phyloP scores from a whole-genome alignment of 2,329 filamentous ascomycete species.

The Xylariaceae sp. region DNA sequence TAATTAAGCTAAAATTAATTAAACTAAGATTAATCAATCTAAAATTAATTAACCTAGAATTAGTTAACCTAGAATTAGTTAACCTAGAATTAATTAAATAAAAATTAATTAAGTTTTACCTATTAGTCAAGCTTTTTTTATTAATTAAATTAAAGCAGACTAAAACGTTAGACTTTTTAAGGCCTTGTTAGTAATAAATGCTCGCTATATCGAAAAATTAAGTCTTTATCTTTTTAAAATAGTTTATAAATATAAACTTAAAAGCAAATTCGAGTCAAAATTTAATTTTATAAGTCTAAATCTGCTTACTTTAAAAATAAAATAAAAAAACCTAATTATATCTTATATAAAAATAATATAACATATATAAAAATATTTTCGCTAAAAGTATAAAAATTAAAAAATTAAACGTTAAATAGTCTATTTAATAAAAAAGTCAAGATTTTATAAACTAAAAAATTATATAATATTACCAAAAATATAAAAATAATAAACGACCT shows the following conservation, averaged over 20 bases:
- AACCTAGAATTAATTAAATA: too few species aligned
- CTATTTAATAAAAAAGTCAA: background rate
- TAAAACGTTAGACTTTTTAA: too few species aligned
- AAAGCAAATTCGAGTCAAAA: too few species aligned
- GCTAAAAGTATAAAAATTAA: background rate
- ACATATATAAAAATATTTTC: background rate
- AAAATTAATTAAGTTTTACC: too few species aligned
- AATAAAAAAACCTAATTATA: background rate
- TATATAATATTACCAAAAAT: background rate
- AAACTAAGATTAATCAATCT: too few species aligned
- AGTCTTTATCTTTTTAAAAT: background rate
- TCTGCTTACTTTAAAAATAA: too few species aligned
- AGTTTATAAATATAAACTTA: too few species aligned
- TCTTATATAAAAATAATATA: background rate
- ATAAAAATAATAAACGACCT: background rate
- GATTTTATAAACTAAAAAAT: background rate
- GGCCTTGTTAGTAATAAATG: too few species aligned
- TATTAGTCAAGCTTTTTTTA: background rate
- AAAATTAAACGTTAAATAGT: background rate
- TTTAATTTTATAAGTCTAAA: too few species aligned
- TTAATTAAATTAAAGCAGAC: background rate
- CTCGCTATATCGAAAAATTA: background rate
- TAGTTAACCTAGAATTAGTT: too few species aligned
- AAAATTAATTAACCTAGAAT: too few species aligned
- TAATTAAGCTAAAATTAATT: background rate